Base-by-base conservation (phyloP, 495 filamentous ascomycete species). In the Entonaema liquescens region DNA sequence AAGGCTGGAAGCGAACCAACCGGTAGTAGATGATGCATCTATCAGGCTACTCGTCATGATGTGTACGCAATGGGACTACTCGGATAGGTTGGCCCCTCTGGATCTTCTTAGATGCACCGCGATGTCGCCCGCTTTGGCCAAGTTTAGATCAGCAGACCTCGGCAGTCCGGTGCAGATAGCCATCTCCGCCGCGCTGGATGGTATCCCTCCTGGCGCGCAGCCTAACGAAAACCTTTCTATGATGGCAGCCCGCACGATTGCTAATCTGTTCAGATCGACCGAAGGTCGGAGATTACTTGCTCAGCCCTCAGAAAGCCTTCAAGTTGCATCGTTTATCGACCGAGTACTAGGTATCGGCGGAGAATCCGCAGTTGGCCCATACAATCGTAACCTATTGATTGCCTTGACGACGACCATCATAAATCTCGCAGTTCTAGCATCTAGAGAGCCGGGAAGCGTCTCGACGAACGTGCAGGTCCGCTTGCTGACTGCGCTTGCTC, bases 51-150 rank as follows among this genome's bases (percentile, higher is more conserved):
- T 93, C 13, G 79, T 91, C 67, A 91, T 87, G 67, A 79, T 95
- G 62, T 82, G 87, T 12, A 93, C 91, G 4, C 72, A 77, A 13
- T 98, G 96, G 96, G 90, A 93, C 5, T 87, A 89, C 21, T 80
- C 87, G 23, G 89, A 92, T 64, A 88, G 93, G 53, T 85, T 99
- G 3, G 93, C 96, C 3, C 92, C 87, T 12, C 84, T 98, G 47
- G 96, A 98, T 80, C 83, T 97, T 17, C 85, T 98, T 1, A 92
- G 95, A 21, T 85, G 95, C 36, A 81, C 95, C 19, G 89, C 91
- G 2, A 88, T 89, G 23, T 89, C 88, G 23, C 86, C 92, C 2
- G 78, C 80, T 28, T 81, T 84, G n/a, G 89, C 92, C 7, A 82
- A 85, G 6, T 85, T 86, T 63, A 72, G 33, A 28, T 73, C 73